Conservation (phyloP, 2,329 filamentous ascomycete genomes). For the Pyrenochaeta sp. region DNA sequence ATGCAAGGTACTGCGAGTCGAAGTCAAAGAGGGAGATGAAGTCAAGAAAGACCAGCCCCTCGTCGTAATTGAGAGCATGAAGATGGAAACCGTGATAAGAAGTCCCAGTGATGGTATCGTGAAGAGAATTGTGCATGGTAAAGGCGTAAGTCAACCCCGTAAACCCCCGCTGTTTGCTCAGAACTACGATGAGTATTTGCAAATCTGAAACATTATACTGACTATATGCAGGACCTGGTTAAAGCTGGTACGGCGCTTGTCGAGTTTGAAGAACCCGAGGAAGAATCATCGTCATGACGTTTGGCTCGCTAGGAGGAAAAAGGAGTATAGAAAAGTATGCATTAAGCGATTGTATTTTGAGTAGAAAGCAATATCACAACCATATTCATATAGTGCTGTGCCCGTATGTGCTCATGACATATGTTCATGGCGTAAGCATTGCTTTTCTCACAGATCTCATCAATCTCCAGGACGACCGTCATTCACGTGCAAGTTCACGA, state of each 20-base stretch:
- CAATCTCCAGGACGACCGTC: too few relatives aligned
- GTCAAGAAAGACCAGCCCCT: slow-evolving; percentile 88
- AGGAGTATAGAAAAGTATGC: too few relatives aligned
- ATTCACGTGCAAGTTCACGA: too few relatives aligned
- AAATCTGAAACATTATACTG: background rate
- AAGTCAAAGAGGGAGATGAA: slow-evolving; percentile 80
- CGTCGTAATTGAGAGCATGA: slow-evolving; percentile 71
- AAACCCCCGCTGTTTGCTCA: too few relatives aligned
- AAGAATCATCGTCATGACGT: background rate
- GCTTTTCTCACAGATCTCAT: too few relatives aligned
- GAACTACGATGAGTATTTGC: too few relatives aligned
- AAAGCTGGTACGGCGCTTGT: slow-evolving; percentile 57
- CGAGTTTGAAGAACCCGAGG: slow-evolving; percentile 36
- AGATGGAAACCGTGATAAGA: slow-evolving; percentile 66
- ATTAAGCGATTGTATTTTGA: too few relatives aligned
- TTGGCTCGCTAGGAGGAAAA: background rate
- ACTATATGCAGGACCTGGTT: slow-evolving; percentile 34
- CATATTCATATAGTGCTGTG: too few relatives aligned
- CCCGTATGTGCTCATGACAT: too few relatives aligned
- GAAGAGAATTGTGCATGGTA: slow-evolving; percentile 58
- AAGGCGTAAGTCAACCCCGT: slow-evolving; percentile 43
- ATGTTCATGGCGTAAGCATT: too few relatives aligned
- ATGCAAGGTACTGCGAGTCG: slow-evolving; percentile 91
- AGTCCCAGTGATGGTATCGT: slow-evolving; percentile 59
- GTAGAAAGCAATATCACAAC: too few relatives aligned